phyloP scores from a whole-genome alignment of 179 eudicot genomes.

The Dionaea muscipula region DNA sequence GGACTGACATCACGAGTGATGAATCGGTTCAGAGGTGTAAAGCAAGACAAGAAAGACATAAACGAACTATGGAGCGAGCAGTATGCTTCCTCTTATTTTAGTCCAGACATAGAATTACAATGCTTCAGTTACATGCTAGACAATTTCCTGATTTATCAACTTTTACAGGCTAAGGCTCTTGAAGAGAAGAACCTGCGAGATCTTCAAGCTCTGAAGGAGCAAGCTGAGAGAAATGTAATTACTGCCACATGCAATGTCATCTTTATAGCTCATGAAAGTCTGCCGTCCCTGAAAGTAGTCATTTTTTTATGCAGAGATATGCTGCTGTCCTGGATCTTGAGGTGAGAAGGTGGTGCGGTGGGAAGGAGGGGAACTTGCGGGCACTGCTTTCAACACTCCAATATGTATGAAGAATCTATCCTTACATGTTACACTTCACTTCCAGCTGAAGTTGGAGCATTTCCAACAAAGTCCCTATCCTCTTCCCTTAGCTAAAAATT shows the following conservation, averaged over 20 bases:
- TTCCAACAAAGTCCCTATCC: background rate
- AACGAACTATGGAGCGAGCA: slow-evolving; percentile 74
- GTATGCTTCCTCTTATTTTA: slow-evolving; percentile 37
- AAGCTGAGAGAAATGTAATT: slow-evolving; percentile 81
- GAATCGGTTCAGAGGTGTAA: slow-evolving; percentile 70
- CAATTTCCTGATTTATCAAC: slow-evolving; percentile 9
- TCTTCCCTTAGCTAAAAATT: too few relatives aligned
- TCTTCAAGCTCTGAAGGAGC: slow-evolving; percentile 71
- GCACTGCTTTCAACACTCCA: slow-evolving; percentile 62
- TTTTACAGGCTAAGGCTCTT: slow-evolving; percentile 75
- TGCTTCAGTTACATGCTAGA: background rate
- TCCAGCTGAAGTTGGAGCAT: background rate
- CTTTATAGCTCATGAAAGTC: background rate
- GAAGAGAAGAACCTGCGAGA: slow-evolving; percentile 92
- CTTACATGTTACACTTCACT: background rate
- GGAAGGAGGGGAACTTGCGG: slow-evolving; percentile 63
- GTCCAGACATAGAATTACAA: background rate
- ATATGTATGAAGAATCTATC: slow-evolving; percentile 41
- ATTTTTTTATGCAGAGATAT: slow-evolving; percentile 42
- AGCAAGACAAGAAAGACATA: slow-evolving; percentile 72
- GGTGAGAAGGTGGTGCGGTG: slow-evolving; percentile 57
- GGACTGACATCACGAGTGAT: slow-evolving; percentile 25
- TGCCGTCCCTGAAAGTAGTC: background rate
- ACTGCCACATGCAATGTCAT: background rate
- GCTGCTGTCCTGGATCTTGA: slow-evolving; percentile 60